phyloP scores from a whole-genome alignment of 192 early-diverging fungal genomes.

The Coemansia asiatica region DNA sequence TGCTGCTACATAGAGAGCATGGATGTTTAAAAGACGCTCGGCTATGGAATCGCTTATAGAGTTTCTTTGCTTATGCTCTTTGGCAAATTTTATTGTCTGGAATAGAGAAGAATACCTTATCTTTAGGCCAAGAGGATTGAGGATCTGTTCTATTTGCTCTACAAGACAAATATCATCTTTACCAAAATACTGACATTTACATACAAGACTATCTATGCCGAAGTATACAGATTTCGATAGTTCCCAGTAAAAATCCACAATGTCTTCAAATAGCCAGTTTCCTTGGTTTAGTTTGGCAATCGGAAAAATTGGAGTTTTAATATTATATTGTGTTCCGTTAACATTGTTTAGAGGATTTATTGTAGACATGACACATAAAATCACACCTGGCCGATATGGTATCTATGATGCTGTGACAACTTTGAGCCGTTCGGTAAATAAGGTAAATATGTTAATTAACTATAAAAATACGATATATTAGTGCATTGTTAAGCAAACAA shows the following conservation, averaged over 20 bases:
- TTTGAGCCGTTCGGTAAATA: too few relatives aligned
- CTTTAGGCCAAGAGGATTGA: neutral
- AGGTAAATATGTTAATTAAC: too few relatives aligned
- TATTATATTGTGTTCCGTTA: too few relatives aligned
- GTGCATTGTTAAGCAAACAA: too few relatives aligned
- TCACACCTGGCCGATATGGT: too few relatives aligned
- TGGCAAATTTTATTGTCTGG: neutral
- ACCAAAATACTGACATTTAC: neutral
- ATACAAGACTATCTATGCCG: neutral
- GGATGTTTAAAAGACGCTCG: neutral
- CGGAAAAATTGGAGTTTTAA: too few relatives aligned
- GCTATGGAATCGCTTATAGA: neutral
- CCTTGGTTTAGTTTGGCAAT: neutral
- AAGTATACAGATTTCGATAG: neutral
- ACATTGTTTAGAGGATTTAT: too few relatives aligned
- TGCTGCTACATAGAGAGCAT: neutral
- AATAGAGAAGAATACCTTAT: neutral
- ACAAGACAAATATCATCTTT: neutral
- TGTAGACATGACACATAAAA: too few relatives aligned
- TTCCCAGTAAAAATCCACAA: neutral
- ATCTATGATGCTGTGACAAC: too few relatives aligned
- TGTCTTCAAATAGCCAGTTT: neutral
- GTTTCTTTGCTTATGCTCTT: neutral
- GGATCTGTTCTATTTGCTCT: slow-evolving; percentile 1
- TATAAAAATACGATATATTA: too few relatives aligned